phyloP scores from a whole-genome alignment of 2,329 filamentous ascomycete genomes.

The Elsinoe necatrix region DNA sequence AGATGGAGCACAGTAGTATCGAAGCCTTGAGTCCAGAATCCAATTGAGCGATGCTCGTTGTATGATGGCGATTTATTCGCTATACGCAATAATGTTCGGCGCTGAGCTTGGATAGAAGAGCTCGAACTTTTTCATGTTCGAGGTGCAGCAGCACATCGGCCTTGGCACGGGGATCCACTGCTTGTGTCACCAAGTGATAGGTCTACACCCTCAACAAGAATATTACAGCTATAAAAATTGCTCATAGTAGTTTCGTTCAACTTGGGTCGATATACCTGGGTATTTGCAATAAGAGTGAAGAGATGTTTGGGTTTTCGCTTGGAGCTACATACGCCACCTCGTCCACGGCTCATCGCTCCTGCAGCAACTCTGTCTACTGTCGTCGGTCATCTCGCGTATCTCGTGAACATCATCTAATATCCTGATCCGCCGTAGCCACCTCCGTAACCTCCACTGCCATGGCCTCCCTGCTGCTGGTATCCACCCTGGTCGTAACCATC shows the following conservation, averaged over 20 bases:
- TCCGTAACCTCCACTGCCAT: not conserved
- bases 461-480: slow-evolving; percentile 6
- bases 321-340: too few species aligned
- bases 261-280: too few species aligned
- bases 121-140: not conserved
- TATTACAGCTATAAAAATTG: too few species aligned
- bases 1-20: too few species aligned
- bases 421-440: not conserved
- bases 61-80: not conserved
- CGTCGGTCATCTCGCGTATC: not conserved
- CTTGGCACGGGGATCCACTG: not conserved
- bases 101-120: not conserved
- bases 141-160: not conserved
- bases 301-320: too few species aligned
- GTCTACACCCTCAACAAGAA: too few species aligned
- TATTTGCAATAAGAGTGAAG: too few species aligned
- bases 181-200: too few species aligned
- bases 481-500: slow-evolving; percentile 5
- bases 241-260: too few species aligned
- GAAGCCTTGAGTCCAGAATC: too few species aligned
- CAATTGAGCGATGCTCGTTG: not conserved
- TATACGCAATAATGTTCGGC: not conserved
- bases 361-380: not conserved
- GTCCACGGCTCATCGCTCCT: not conserved
- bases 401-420: not conserved